Conservation (phyloP, 2,329 filamentous ascomycete species). For the Colletotrichum limetticola region DNA sequence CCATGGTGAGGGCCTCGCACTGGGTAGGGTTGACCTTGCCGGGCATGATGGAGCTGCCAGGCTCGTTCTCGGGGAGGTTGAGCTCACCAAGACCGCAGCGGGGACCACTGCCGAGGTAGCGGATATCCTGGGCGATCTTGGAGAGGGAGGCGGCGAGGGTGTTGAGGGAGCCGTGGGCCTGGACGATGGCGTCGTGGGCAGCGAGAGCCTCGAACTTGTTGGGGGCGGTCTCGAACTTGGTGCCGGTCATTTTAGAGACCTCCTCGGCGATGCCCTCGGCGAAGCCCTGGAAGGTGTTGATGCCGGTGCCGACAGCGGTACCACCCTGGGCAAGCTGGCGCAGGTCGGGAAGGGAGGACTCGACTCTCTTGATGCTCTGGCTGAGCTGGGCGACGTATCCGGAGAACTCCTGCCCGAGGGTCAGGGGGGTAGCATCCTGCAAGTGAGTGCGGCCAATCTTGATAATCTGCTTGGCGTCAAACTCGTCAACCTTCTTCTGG, state of each 20-base stretch:
- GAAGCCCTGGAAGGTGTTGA: constrained; percentile 98
- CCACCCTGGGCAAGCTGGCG: constrained; percentile 92
- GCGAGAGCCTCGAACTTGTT: constrained; percentile 99
- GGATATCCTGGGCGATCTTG: constrained; percentile 98
- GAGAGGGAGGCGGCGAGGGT: constrained; percentile 90
- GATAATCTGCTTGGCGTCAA: constrained; percentile 88
- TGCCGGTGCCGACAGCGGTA: constrained; percentile 94
- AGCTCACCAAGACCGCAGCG: constrained; percentile 96
- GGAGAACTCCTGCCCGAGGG: constrained; percentile 96
- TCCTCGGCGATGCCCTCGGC: constrained; percentile 92
- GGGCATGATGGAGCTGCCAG: constrained; percentile 97
- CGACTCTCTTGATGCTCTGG: constrained; percentile 86
- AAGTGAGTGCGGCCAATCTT: constrained; percentile 99
- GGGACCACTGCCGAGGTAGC: constrained; percentile 95
- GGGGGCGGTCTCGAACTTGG: constrained; percentile 92
- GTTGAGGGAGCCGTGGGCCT: constrained; percentile 93
- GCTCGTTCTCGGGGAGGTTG: constrained; percentile 95
- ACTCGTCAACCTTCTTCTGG: constrained; percentile 88
- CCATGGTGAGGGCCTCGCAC: constrained; percentile 97
- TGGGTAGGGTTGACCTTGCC: constrained; percentile 99
- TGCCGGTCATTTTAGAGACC: constrained; percentile 91
- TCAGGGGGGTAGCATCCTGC: constrained; percentile 96
- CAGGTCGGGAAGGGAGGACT: constrained; percentile 85
- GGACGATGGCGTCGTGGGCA: constrained; percentile 94
- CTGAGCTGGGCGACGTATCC: constrained; percentile 97